phyloP scores from a whole-genome alignment of 2,329 filamentous ascomycete genomes.

The Colletotrichum aenigma region DNA sequence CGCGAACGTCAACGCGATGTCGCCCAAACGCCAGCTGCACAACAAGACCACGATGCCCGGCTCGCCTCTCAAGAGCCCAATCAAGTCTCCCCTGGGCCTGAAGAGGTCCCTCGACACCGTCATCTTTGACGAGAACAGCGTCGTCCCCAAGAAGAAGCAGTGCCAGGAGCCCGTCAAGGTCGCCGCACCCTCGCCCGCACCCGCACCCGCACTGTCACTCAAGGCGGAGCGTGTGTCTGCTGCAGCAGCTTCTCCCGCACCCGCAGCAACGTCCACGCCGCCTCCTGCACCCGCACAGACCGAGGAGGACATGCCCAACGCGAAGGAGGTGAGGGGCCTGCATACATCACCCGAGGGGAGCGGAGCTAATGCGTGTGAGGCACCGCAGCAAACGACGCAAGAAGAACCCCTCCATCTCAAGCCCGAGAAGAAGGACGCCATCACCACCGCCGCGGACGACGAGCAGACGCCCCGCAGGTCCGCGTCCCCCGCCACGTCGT shows the following conservation, averaged over 20 bases:
- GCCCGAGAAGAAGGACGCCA: background rate
- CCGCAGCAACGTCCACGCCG: background rate
- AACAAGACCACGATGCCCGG: conserved; percentile 7
- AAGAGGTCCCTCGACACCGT: conserved; percentile 15
- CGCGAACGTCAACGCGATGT: conserved; percentile 51
- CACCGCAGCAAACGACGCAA: background rate
- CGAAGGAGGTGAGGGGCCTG: background rate
- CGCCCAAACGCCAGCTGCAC: conserved; percentile 31
- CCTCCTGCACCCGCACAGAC: background rate
- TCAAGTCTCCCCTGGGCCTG: conserved; percentile 15
- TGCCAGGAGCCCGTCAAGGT: conserved; percentile 20
- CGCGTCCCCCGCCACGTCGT: conserved; percentile 44
- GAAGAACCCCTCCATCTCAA: background rate
- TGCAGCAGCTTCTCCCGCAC: background rate
- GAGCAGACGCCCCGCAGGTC: background rate
- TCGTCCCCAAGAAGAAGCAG: conserved; percentile 22
- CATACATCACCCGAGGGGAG: background rate
- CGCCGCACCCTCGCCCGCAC: background rate
- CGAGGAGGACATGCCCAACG: background rate
- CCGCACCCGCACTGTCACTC: background rate
- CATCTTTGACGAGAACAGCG: conserved; percentile 17
- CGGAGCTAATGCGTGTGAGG: background rate
- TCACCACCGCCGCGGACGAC: background rate
- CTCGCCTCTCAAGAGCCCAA: conserved; percentile 15
- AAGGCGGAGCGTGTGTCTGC: background rate